Conservation (phyloP, 106 monocot species). For the Dioscorea alata region DNA sequence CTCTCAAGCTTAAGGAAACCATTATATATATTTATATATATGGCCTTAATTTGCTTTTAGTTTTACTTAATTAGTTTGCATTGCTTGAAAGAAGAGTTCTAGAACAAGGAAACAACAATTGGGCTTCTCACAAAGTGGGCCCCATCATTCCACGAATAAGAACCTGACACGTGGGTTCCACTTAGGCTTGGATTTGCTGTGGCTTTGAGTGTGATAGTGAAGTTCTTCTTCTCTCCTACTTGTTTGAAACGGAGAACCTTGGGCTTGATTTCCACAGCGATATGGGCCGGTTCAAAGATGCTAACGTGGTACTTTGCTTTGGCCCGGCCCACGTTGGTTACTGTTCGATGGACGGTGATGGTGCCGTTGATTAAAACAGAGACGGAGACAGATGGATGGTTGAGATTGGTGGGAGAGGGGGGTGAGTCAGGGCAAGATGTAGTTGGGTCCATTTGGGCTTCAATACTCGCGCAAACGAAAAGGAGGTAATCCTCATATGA, state of each 20-base stretch:
- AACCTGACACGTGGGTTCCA: conserved; percentile 34
- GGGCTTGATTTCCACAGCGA: conserved; percentile 40
- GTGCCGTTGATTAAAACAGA: conserved; percentile 23
- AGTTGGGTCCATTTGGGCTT: conserved; percentile 37
- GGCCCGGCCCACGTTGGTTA: conserved; percentile 59
- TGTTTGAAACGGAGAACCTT: conserved; percentile 25
- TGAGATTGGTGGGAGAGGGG: conserved; percentile 40
- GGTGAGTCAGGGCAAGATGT: conserved; percentile 45
- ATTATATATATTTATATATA: background rate
- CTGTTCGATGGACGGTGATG: conserved; percentile 33
- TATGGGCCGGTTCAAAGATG: conserved; percentile 35
- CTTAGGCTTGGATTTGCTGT: background rate
- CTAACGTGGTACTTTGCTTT: conserved; percentile 30
- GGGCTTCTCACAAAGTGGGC: conserved; percentile 61
- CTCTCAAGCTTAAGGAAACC: background rate
- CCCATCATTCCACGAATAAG: conserved; percentile 65
- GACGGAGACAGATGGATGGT: conserved; percentile 67
- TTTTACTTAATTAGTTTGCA: background rate
- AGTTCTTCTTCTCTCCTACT: conserved; percentile 48
- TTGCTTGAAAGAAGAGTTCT: background rate
- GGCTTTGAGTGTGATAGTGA: conserved; percentile 26
- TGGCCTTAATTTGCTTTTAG: background rate
- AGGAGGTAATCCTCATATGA: conserved; percentile 58
- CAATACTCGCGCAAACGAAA: conserved; percentile 56
- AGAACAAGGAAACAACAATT: conserved; percentile 48